Evolutionary conservation across 2,329 filamentous ascomycete genomes (phyloP), one percentile per base, ranked within the genome.

Genomic region (Neofusicoccum ribis): DNA sequence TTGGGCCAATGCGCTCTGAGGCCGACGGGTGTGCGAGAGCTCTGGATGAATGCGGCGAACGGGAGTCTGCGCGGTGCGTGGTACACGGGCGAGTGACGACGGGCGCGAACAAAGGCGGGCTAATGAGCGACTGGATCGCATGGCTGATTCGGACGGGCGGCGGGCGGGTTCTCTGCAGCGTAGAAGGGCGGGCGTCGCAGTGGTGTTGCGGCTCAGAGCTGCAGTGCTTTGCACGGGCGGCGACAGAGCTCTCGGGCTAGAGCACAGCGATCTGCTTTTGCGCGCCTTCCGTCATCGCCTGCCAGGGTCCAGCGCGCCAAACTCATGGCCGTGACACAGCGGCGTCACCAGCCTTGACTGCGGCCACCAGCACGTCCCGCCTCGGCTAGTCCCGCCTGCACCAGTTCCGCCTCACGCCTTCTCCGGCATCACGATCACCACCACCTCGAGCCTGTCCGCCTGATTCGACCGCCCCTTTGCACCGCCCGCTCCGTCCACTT

Each of bases 121-220:
- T 34, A 74, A 44, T 37, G 72, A 69, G 36, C 68, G 49, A 1
- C 72, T 52, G 5, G 72, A 63, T 44, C 65, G 69, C 76, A 78
- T 77, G 36, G 36, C 56, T 43, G 50, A 14, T 27, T 39, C n/a
- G 3, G 37, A n/a, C 6, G 8, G 31, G 15, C n/a, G 41, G 7
- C 17, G 39, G n/a, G 7, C 5, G 43, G 11, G 20, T 7, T 4
- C 39, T 59, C 14, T 12, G 14, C 6, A 5, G 20, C 41, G 20
- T 39, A 62, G 44, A 50, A 46, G 39, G n/a, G 31, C 37, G 23
- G 23, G 49, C 9, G 27, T 17, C 41, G 43, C 60, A 37, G 56
- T 54, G 49, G 34, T 46, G 54, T 62, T 44, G 23, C 34, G 56
- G 41, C 54, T 27, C 11, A 8, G 50, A 20, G 50, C 12, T 17